phyloP scores from a whole-genome alignment of 2,329 filamentous ascomycete species.

The Fusarium illudens region DNA sequence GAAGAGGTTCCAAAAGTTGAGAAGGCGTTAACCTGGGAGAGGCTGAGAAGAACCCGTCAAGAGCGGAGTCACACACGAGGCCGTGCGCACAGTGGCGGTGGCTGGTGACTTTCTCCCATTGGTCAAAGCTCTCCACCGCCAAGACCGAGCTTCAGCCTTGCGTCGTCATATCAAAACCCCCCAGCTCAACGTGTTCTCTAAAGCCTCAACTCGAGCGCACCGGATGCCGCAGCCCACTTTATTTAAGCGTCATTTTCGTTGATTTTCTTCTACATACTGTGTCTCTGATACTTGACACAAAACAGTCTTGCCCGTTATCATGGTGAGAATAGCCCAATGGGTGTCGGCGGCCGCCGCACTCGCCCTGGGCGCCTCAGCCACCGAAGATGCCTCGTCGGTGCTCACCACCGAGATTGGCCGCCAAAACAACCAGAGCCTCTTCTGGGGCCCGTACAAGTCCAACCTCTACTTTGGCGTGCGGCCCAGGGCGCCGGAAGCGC shows the following conservation, averaged over 20 bases:
- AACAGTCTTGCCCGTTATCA: constrained; percentile 19
- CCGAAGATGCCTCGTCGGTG: constrained; percentile 47
- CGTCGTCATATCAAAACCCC: constrained; percentile 30
- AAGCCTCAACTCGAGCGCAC: constrained; percentile 14
- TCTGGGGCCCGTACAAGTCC: constrained; percentile 96
- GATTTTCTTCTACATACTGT: background rate
- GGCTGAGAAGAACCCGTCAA: constrained; percentile 29
- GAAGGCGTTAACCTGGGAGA: constrained; percentile 15
- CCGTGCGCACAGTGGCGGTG: constrained; percentile 24
- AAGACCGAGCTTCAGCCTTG: constrained; percentile 38
- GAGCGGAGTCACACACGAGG: constrained; percentile 1
- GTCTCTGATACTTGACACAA: background rate
- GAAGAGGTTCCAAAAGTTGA: background rate
- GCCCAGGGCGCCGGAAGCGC: constrained; percentile 80
- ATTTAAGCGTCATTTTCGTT: background rate
- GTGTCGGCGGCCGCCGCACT: constrained; percentile 43
- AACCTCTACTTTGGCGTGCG: constrained; percentile 94
- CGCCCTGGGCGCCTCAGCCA: constrained; percentile 40
- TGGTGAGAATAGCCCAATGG: constrained; percentile 47
- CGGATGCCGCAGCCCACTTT: constrained; percentile 15
- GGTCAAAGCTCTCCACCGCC: constrained; percentile 32
- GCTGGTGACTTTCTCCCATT: constrained; percentile 34
- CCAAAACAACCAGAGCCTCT: constrained; percentile 79
- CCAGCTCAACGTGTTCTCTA: constrained; percentile 38
- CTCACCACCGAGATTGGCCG: constrained; percentile 60